These are phyloP conservation scores for Parmelia sp. DNA, from an alignment of 495 filamentous ascomycete species.

Conservation along the genomic window DNA sequence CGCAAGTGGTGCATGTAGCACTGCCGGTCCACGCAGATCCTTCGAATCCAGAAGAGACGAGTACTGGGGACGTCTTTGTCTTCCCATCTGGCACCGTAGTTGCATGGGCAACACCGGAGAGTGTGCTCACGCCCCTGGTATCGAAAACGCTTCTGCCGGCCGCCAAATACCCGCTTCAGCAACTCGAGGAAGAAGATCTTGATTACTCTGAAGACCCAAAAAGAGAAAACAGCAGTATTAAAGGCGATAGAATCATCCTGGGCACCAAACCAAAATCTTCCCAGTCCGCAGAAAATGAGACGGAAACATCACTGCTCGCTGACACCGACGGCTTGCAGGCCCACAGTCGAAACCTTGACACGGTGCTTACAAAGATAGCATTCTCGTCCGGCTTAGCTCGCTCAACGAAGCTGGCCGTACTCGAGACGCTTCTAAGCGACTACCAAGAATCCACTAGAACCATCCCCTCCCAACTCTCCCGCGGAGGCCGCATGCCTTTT, in stretches of 20 bases:
- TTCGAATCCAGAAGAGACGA: slow-evolving; percentile 51
- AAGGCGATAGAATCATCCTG: slow-evolving; percentile 82
- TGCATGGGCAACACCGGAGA: slow-evolving; percentile 73
- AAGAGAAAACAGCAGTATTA: slow-evolving; percentile 69
- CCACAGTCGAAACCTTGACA: slow-evolving; percentile 51
- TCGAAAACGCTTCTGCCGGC: slow-evolving; percentile 66
- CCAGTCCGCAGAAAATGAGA: neutral
- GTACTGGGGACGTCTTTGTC: slow-evolving; percentile 86
- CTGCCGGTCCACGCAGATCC: slow-evolving; percentile 54
- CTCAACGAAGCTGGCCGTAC: slow-evolving; percentile 90
- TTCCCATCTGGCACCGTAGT: slow-evolving; percentile 96
- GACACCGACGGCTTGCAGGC: slow-evolving; percentile 27
- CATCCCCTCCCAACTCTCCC: slow-evolving; percentile 69
- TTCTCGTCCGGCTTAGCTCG: slow-evolving; percentile 94
- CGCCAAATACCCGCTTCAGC: slow-evolving; percentile 64
- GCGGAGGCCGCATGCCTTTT: slow-evolving; percentile 59
- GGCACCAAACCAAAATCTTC: slow-evolving; percentile 55
- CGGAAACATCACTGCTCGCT: slow-evolving; percentile 19
- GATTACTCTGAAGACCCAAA: slow-evolving; percentile 74
- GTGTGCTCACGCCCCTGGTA: slow-evolving; percentile 64
- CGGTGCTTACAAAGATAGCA: slow-evolving; percentile 85
- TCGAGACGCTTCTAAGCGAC: slow-evolving; percentile 72
- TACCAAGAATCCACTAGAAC: slow-evolving; percentile 79
- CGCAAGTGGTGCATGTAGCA: slow-evolving; percentile 61
- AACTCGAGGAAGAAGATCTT: slow-evolving; percentile 79